These are phyloP conservation scores for Dactylellina parvicollis DNA, from an alignment of 2,329 filamentous ascomycete genomes.

Conservation along the genomic window DNA sequence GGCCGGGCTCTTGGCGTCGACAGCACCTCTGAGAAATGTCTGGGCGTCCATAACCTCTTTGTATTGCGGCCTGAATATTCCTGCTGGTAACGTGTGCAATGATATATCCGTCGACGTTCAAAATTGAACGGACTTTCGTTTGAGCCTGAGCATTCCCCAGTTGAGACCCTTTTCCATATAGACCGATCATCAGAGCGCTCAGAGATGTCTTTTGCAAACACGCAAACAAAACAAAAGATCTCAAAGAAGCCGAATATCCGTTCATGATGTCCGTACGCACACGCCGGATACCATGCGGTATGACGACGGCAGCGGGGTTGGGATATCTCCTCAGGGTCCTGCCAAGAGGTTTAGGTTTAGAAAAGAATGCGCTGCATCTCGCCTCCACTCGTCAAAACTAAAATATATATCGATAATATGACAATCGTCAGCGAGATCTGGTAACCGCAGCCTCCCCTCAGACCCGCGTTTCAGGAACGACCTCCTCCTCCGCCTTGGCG, in stretches of 20 bases:
- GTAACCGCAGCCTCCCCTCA: not conserved
- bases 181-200: no score
- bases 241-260: slow-evolving; percentile 1
- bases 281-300: no score
- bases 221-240: not conserved
- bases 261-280: not conserved
- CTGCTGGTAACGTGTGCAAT: not conserved
- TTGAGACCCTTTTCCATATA: no score
- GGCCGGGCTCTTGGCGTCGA: slow-evolving; percentile 5
- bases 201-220: not conserved
- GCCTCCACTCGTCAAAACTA: no score
- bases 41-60: not conserved
- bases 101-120: not conserved
- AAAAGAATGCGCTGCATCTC: no score
- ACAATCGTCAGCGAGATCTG: no score
- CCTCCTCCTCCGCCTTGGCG: slow-evolving; percentile 21
- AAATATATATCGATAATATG: no score
- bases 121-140: no score
- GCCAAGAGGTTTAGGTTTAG: no score
- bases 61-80: not conserved
- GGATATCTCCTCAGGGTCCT: not conserved
- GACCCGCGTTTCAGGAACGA: slow-evolving; percentile 19
- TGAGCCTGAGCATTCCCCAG: not conserved
- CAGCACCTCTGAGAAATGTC: not conserved
- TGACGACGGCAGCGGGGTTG: no score